phyloP scores from a whole-genome alignment of 2,329 filamentous ascomycete genomes.

The Cladophialophora exuberans region DNA sequence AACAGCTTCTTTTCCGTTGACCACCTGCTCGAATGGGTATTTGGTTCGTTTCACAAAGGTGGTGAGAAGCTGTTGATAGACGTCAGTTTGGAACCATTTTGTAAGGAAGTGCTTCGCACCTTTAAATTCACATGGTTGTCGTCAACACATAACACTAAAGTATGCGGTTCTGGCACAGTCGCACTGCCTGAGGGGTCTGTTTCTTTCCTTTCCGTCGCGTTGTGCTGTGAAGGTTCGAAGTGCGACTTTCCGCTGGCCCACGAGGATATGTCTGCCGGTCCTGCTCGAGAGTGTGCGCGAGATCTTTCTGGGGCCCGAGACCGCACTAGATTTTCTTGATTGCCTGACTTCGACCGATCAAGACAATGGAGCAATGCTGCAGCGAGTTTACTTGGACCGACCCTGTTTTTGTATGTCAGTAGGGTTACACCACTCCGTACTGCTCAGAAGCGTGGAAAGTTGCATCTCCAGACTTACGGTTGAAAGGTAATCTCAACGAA shows the following conservation, averaged over 20 bases:
- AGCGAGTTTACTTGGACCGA: conserved; percentile 15
- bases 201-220: background rate
- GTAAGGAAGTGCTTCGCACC: background rate
- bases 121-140: conserved; percentile 50
- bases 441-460: background rate
- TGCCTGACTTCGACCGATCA: background rate
- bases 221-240: background rate
- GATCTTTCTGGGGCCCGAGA: background rate
- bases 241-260: background rate
- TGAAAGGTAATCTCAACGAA: conserved; percentile 15
- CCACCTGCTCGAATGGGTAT: conserved; percentile 39
- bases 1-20: conserved; percentile 46
- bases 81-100: conserved; percentile 36
- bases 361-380: conserved; percentile 12
- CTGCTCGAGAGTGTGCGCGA: background rate
- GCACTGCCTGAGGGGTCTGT: background rate
- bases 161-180: background rate
- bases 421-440: too few species aligned
- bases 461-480: conserved; percentile 19
- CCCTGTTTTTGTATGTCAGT: background rate
- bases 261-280: background rate
- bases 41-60: conserved; percentile 37
- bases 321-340: background rate
- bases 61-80: background rate
- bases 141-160: conserved; percentile 45